Evolutionary conservation across 306 rosid species (phyloP).

Genomic region (Malus asiatica): DNA sequence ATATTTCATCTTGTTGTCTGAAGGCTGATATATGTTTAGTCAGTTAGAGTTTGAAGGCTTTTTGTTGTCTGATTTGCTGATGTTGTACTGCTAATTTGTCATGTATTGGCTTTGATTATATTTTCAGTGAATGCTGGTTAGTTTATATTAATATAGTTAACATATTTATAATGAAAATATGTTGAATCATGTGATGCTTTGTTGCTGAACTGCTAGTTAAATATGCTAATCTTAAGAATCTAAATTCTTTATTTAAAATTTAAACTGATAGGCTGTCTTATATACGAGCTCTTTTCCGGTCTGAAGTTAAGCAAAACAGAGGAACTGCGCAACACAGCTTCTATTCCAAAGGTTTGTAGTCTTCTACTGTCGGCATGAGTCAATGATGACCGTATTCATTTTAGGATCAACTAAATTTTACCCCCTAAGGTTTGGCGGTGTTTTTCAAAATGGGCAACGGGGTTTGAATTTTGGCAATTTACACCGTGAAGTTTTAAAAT

Average conservation of each 20-base stretch:
- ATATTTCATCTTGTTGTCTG: background rate
- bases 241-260: conserved; percentile 6
- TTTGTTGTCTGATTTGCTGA: background rate
- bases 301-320: conserved; percentile 80
- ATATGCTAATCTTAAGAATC: conserved; percentile 11
- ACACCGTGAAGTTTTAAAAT: background rate
- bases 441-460: background rate
- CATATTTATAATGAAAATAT: background rate
- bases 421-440: background rate
- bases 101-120: background rate
- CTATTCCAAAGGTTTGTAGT: conserved; percentile 85
- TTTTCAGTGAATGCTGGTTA: background rate
- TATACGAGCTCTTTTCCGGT: conserved; percentile 90
- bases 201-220: background rate
- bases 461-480: background rate
- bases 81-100: background rate
- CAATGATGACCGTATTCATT: background rate
- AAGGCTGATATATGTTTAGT: background rate
- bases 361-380: conserved; percentile 4
- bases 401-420: background rate
- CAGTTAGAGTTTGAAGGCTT: background rate
- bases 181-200: conserved; percentile 8
- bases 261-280: conserved; percentile 71
- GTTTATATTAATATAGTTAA: background rate
- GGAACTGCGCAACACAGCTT: conserved; percentile 80